These are phyloP conservation scores for Trichaptum fuscoviolaceum DNA, from an alignment of 768 basidiomycete species.

Conservation along the genomic window DNA sequence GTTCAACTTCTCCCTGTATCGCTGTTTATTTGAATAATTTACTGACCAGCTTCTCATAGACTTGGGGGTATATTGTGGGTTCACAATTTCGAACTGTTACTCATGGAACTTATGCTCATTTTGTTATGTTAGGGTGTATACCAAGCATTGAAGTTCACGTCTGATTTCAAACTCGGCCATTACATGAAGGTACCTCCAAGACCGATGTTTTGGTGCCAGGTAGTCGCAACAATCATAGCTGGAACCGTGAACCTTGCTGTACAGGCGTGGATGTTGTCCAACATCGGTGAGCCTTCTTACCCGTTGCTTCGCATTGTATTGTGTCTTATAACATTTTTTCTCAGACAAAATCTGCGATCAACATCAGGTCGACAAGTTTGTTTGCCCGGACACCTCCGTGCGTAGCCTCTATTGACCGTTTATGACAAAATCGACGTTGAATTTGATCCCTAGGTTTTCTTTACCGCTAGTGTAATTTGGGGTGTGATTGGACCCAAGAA, in stretches of 20 bases:
- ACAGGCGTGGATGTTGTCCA: constrained; percentile 71
- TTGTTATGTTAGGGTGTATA: constrained; percentile 20
- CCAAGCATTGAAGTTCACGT: constrained; percentile 58
- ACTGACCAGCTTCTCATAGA: background rate
- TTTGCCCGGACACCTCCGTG: constrained; percentile 51
- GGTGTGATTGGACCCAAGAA: constrained; percentile 74
- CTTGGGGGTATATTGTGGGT: constrained; percentile 2
- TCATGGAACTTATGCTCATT: constrained; percentile 18
- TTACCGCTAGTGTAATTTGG: constrained; percentile 71
- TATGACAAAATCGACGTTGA: background rate
- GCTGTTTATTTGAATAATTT: background rate
- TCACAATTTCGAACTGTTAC: constrained; percentile 6
- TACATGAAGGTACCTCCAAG: constrained; percentile 71
- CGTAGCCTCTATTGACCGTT: background rate
- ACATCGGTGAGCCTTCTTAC: constrained; percentile 33
- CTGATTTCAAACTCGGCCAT: constrained; percentile 77
- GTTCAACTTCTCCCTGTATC: constrained; percentile 16
- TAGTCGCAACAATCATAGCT: constrained; percentile 60
- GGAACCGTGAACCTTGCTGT: constrained; percentile 73
- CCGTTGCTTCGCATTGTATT: background rate
- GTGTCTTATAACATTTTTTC: background rate
- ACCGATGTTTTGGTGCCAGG: constrained; percentile 57
- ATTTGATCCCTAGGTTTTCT: constrained; percentile 47
- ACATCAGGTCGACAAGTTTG: constrained; percentile 56
- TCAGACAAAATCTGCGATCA: constrained; percentile 45